Evolutionary conservation across 2,329 filamentous ascomycete genomes (phyloP), one percentile per base, ranked within the genome.

Genomic region (Fusarium odoratissimum): DNA sequence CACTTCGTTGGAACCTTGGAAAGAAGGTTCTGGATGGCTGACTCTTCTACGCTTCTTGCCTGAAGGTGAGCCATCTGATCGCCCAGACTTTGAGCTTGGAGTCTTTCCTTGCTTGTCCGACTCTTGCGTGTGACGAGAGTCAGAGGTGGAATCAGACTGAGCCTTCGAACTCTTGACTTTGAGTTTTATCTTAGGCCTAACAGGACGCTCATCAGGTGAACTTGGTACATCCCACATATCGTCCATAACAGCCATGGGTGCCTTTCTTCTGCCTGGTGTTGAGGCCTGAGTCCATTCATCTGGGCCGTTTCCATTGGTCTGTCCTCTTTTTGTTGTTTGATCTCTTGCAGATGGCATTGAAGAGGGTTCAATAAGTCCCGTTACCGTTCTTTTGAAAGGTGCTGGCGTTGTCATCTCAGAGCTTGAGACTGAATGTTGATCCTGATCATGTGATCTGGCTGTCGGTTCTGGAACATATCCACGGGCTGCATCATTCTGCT

Each of bases 201-300:
- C 41, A 33, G 66, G 67, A 17, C 28, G 49, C 38, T 49, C 68
- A 31, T 80, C 81, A 10, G 84, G 81, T 48, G 84, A 86, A 69
- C 82, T 84, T 1, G 85, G 84, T 7, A 87, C 80, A 41, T 85
- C 85, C 82, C 84, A 87, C 12, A 78, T 74, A 57, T 85, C 83
- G 31, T 72, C 74, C 62, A 73, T 77, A 71, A 74, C 62, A 40
- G 58, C 68, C 55, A 37, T 69, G 35, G 62, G 63, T 69, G 59
- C 66, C 71, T 78, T 63, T 76, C 74, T 70, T 31, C 76, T 71
- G 33, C 76, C 76, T n/a, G 76, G 81, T 17, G 80, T 82, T 16
- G 79, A 79, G 21, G 80, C 71, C 42, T 83, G 81, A 8, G 80
- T 82, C 52, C 79, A 76, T 52, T 79, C 78, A 37, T 73, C 73